A percentile compares a stretch with the other conserved stretches of the same genome.
Conservation (phyloP, 2,329 filamentous ascomycete species). For the Aspergillus calidoustus region DNA sequence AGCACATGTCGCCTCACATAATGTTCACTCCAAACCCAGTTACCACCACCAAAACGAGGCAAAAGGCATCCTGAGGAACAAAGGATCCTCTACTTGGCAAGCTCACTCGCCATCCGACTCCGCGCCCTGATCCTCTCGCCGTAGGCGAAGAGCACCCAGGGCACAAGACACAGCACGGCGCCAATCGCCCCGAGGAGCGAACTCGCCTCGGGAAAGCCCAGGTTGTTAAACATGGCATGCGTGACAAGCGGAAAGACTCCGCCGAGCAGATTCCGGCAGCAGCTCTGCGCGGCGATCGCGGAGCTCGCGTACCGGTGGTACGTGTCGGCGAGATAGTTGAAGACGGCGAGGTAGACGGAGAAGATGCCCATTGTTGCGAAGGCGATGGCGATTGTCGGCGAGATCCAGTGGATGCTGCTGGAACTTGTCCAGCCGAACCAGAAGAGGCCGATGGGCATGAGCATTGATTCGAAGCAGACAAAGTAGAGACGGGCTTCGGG, state of each 20-base stretch:
- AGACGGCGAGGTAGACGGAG: constrained; percentile 79
- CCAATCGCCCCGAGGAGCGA: constrained; percentile 77
- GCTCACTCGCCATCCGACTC: constrained; percentile 73
- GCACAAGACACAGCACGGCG: constrained; percentile 72
- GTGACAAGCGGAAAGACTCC: constrained; percentile 82
- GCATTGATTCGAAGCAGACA: constrained; percentile 72
- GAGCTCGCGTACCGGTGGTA: constrained; percentile 83
- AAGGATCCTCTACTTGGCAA: not conserved
- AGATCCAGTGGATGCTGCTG: constrained; percentile 70
- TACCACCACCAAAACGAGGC: too few relatives aligned
- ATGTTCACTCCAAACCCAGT: too few relatives aligned
- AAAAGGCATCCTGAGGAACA: too few relatives aligned
- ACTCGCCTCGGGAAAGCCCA: constrained; percentile 73
- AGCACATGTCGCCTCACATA: too few relatives aligned
- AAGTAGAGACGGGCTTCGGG: constrained; percentile 86
- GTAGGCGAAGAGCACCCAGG: constrained; percentile 81
- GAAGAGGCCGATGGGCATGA: constrained; percentile 81
- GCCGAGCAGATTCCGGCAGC: constrained; percentile 81
- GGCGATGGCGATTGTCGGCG: constrained; percentile 70
- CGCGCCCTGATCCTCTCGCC: constrained; percentile 75
- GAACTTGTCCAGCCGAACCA: constrained; percentile 76
- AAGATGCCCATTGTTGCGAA: constrained; percentile 84
- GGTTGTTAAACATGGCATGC: constrained; percentile 69
- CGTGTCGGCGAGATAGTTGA: constrained; percentile 87
- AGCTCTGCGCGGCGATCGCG: constrained; percentile 82